Conservation (phyloP, 441 rosid genomes). For the Geranium incanum region DNA sequence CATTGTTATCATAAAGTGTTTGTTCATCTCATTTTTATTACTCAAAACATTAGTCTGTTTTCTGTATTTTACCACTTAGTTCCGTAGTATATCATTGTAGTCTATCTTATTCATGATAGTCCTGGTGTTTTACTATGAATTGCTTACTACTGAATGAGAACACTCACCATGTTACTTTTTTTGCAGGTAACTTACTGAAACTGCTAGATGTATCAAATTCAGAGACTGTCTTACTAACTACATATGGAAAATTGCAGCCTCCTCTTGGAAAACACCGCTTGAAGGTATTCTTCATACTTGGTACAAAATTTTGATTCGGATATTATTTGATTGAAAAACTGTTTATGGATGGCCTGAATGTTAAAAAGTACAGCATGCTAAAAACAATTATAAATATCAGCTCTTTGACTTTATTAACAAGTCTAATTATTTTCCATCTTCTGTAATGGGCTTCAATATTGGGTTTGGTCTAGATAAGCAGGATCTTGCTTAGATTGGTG, state of each 20-base stretch:
- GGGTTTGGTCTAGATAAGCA: neutral
- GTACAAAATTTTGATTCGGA: conserved; percentile 3
- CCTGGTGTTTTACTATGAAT: neutral
- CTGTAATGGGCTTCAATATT: neutral
- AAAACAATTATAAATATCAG: neutral
- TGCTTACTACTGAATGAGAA: neutral
- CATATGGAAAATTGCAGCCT: conserved; percentile 90
- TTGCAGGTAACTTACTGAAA: conserved; percentile 69
- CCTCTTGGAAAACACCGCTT: conserved; percentile 92
- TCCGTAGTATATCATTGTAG: neutral
- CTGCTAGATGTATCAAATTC: conserved; percentile 68
- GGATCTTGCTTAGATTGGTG: neutral
- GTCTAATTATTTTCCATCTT: neutral
- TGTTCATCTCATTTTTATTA: conserved; percentile 1
- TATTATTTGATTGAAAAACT: conserved; percentile 4
- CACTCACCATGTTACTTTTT: conserved; percentile 13
- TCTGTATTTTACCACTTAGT: neutral
- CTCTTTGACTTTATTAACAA: neutral
- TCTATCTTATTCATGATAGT: neutral
- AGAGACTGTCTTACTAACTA: conserved; percentile 55
- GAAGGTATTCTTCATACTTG: conserved; percentile 43
- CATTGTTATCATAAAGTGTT: neutral
- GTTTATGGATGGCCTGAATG: neutral
- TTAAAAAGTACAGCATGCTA: neutral
- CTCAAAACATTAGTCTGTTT: neutral